phyloP scores from a whole-genome alignment of 768 basidiomycete species.

The Lactifluus echinatus region DNA sequence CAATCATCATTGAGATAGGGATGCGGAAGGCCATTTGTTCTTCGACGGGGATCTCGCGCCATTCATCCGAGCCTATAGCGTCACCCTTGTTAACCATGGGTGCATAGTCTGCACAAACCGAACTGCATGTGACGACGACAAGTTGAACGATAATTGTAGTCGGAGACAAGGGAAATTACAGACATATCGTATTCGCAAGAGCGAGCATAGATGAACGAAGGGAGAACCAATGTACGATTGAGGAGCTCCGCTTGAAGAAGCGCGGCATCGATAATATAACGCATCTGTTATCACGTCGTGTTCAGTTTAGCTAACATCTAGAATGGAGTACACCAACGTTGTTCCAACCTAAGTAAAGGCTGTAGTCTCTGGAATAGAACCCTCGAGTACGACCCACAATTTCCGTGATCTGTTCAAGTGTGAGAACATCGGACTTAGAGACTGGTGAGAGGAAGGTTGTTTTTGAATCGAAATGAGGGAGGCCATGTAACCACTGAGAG shows the following conservation, averaged over 20 bases:
- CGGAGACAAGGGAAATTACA: slow-evolving; percentile 19
- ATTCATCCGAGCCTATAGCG: slow-evolving; percentile 34
- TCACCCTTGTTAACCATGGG: slow-evolving; percentile 40
- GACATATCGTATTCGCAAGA: slow-evolving; percentile 36
- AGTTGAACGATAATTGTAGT: neutral
- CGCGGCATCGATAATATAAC: slow-evolving; percentile 41
- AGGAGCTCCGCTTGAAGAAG: slow-evolving; percentile 35
- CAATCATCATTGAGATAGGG: slow-evolving; percentile 33
- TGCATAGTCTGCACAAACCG: slow-evolving; percentile 34
- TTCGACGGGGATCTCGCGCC: slow-evolving; percentile 32
- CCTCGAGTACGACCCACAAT: slow-evolving; percentile 34
- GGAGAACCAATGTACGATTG: slow-evolving; percentile 37
- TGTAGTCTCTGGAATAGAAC: slow-evolving; percentile 38
- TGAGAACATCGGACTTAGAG: slow-evolving; percentile 20
- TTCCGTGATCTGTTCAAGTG: slow-evolving; percentile 27
- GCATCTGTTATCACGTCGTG: slow-evolving; percentile 29
- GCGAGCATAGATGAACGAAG: slow-evolving; percentile 39
- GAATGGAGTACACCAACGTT: slow-evolving; percentile 30
- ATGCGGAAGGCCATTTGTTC: slow-evolving; percentile 32
- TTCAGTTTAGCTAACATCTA: neutral
- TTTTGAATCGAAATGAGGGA: neutral
- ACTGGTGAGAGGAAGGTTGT: neutral
- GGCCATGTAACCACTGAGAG: neutral
- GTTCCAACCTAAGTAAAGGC: slow-evolving; percentile 40
- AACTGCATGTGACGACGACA: slow-evolving; percentile 18